Percentiles rank a stretch among this genome's conserved stretches.
Conservation (phyloP, 139 green algal genomes). For the Chlamydomonas incerta region DNA sequence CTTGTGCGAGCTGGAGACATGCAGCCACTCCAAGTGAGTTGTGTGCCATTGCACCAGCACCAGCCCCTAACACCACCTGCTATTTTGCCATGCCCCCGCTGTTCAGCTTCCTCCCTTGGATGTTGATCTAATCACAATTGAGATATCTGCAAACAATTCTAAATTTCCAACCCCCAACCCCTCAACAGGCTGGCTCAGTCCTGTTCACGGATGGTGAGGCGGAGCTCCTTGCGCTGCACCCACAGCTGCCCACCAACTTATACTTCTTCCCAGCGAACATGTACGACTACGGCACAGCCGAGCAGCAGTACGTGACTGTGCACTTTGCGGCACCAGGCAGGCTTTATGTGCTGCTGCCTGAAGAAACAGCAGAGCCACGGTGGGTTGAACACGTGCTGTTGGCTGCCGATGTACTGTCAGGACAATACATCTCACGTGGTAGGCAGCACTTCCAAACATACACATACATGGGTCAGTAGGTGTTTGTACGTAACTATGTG, state of each 20-base stretch:
- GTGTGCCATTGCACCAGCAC: neutral
- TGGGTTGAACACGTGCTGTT: neutral
- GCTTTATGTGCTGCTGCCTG: constrained; percentile 2
- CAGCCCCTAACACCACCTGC: too few species aligned
- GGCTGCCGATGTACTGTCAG: too few species aligned
- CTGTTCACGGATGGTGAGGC: neutral
- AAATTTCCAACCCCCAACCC: too few species aligned
- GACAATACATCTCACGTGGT: too few species aligned
- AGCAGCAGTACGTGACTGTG: neutral
- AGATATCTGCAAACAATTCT: too few species aligned
- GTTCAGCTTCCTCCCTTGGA: too few species aligned
- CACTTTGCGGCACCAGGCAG: neutral
- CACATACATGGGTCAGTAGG: too few species aligned
- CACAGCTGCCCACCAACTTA: neutral
- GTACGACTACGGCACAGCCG: neutral
- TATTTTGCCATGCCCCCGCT: too few species aligned
- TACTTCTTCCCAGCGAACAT: neutral
- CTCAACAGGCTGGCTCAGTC: neutral
- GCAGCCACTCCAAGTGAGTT: neutral
- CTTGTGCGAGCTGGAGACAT: neutral
- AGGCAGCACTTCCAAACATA: too few species aligned
- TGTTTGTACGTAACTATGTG: too few species aligned
- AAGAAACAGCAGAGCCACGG: neutral
- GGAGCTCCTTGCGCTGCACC: neutral
- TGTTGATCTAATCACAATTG: too few species aligned